phyloP scores from a whole-genome alignment of 2,329 filamentous ascomycete species.

The Colletotrichum australisinense region DNA sequence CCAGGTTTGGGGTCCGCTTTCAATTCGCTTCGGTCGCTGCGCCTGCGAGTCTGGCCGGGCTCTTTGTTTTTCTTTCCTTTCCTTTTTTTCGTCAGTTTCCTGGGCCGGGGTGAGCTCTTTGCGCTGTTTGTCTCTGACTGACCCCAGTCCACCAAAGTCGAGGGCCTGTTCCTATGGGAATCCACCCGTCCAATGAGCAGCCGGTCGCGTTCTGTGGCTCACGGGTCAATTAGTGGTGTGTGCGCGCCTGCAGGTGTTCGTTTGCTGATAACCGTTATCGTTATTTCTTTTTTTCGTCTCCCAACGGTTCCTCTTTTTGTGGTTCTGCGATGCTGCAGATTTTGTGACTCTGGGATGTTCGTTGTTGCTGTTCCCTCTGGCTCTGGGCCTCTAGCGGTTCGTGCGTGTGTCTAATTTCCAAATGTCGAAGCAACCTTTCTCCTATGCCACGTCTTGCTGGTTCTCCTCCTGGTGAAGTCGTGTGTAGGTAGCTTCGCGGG shows the following conservation, averaged over 20 bases:
- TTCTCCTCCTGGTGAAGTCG: background rate
- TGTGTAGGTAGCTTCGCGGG: background rate
- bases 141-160: slow-evolving; percentile 21
- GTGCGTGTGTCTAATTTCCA: background rate
- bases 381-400: background rate
- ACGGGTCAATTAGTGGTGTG: slow-evolving; percentile 18
- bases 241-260: slow-evolving; percentile 16
- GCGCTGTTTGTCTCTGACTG: slow-evolving; percentile 26
- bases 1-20: slow-evolving; percentile 27
- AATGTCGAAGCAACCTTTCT: background rate
- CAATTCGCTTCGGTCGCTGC: slow-evolving; percentile 25
- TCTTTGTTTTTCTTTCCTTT: slow-evolving; percentile 10
- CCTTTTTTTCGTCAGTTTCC: background rate
- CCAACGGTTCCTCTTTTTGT: background rate
- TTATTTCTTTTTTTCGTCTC: slow-evolving; percentile 10
- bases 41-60: slow-evolving; percentile 17
- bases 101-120: slow-evolving; percentile 1
- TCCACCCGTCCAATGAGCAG: slow-evolving; percentile 10
- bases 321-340: slow-evolving; percentile 14
- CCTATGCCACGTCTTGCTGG: background rate
- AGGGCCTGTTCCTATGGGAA: slow-evolving; percentile 12
- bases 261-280: slow-evolving; percentile 25
- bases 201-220: slow-evolving; percentile 6
- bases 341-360: slow-evolving; percentile 4
- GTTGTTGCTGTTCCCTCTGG: slow-evolving; percentile 5